Base-by-base conservation (phyloP, 371 early-diverging fungal species). In the Amoeboaphelidium protococcarum region DNA sequence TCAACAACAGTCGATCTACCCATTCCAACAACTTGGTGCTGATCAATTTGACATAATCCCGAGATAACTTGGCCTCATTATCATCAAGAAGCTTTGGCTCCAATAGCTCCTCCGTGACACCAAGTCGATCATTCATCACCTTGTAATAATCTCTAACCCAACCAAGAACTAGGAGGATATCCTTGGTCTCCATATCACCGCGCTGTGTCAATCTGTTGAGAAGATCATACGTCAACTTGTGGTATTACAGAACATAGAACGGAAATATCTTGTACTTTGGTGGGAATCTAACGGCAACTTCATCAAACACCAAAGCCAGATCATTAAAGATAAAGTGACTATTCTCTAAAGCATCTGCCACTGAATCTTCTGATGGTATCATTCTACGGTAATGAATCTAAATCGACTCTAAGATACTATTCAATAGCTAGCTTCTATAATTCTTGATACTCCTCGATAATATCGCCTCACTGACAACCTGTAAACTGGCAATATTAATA, bases 61-160 rank as follows among this genome's bases (percentile, higher is more conserved):
- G 72, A 27, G 85, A 70, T 53, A 92, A 61, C 41, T 69, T 71
- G 25, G 84, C 80, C 57, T 95, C 92, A 26, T 82, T 73, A 24
- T 85, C 91, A 61, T 88, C 90, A 47, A 95, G 59, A 23, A 95
- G 56, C 41, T 74, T 66, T 13, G 95, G 96, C 55, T 83, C 83
- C 25, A 95, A 62, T 40, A 83, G 61, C 48, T 90, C 89, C 57
- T 87, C 82, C 0, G 82, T 69, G 13, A 91, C 79, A 13, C 85
- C 79, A 25, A 91, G 62, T 20, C 83, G 67, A 13, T 70, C 73
- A 50, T 73, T 73, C 82, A 95, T 85, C 25, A 67, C 76, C 19
- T 61, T 60, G 59, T 90, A 79, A 60, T 95, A 92, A 51, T 88
- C 89, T 37, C 84, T 67, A 10, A 84, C 80, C 77, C 87, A 92